Base-by-base conservation (phyloP, 768 basidiomycete genomes). In the Hortiboletus campestris region DNA sequence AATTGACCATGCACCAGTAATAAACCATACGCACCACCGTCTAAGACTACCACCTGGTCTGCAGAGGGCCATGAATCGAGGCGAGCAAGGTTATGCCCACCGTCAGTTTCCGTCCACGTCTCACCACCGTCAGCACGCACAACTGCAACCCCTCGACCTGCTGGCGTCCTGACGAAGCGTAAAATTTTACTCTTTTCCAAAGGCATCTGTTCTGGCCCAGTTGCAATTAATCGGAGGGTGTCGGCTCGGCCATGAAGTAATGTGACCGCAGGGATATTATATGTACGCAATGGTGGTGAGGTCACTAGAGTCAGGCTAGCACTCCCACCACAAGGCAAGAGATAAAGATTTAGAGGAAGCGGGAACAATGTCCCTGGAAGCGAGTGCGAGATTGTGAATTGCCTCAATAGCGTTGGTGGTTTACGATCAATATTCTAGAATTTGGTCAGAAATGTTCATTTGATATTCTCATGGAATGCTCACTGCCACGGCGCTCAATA, bases 371-470 rank as follows among this genome's bases (percentile, higher is more conserved):
- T 66, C 12, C 73, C 73, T 16, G 85, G 78, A 16, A 75, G 75
- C 1, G 83, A 81, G 54, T 89, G 85, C 43, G 89, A 83, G 19
- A 94, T 72, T 3, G 82, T 84, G 69, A 91, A 89, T 56, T 88
- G 85, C 64, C 80, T 83, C 29, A 93, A 76, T 4, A 94, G 76
- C 3, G 90, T 92, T 10, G 94, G 94, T 8, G 94, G 94, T 61
- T 87, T 82, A 16, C 89, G 80, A 65, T 96, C 94, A 60, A 97
- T 84, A 71, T 96, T 93, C 94, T 95, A 59, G 32, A 42, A 41
- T 42, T 40, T 51, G 28, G 44, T 65, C 19, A 66, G 43, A 41
- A 16, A 17, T 48, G 20, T 16, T 39, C 36, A 9, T 34, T 22
- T 36, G 44, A 29, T 40, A 35, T 50, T 16, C n/a, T 45, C 20